Evolutionary conservation across 2,329 filamentous ascomycete species (phyloP), one percentile per base, ranked within the genome.

Genomic region (Aspergillus sp.): DNA sequence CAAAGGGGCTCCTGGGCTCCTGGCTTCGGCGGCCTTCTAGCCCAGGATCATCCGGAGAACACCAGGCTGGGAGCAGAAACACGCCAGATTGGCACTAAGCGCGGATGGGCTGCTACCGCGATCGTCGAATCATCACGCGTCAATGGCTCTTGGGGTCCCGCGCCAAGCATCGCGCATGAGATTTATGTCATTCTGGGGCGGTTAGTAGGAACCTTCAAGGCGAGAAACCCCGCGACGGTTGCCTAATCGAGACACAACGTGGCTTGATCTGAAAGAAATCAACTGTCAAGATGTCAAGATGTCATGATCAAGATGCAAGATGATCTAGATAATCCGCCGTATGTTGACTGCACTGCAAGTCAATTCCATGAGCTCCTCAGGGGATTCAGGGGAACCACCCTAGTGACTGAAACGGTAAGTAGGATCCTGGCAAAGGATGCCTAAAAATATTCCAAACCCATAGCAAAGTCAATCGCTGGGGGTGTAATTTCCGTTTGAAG

Each of bases 121-220:
- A 64, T 61, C 52, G 56, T 57, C 63, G 58, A 67, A 65, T 68
- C 59, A 66, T 41, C 55, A 59, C 56, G 61, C 58, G 60, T 62
- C 50, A 45, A 56, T 49, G 56, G 53, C 44, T 55, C 58, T 53
- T 61, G 54, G 47, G 54, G 55, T 58, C 61, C 53, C 50, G 52
- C 53, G 64, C 64, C 61, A 63, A 64, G 63, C 50, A 50, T 50
- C 52, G 45, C 50, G 55, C 49, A 50, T 54, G 50, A 58, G 49
- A 53, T 51, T 61, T 60, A 55, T 61, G 58, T 58, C 59, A 60
- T 55, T 44, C 46, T 53, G 53, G 48, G 50, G 29, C 45, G 31
- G 43, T 55, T 50, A 16, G 17, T 41, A 7, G 19, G 19, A 42
- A 47, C 23, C 21, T 46, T 34, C 36, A 41, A 32, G 43, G 38